A percentile compares a stretch with the other conserved stretches of the same genome.
Evolutionary conservation across 495 filamentous ascomycete species (phyloP).

Genomic region (Penicillium alfredii): DNA sequence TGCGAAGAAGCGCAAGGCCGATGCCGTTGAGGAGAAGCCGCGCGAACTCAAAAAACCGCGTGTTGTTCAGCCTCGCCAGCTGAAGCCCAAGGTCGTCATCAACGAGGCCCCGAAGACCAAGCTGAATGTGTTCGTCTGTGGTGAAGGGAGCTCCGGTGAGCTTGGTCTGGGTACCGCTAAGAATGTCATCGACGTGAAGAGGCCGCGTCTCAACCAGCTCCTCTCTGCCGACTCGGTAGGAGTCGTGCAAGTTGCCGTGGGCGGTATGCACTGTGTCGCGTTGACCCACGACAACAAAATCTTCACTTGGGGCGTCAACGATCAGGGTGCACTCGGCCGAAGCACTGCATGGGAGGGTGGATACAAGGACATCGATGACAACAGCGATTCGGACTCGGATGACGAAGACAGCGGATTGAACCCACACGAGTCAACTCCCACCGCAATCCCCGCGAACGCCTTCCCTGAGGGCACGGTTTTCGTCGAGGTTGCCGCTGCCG

Average conservation of each 20-base stretch:
- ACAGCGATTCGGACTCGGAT: conserved; percentile 44
- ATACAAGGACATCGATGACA: conserved; percentile 57
- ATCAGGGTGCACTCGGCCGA: conserved; percentile 59
- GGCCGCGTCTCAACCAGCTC: conserved; percentile 57
- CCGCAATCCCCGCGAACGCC: conserved; percentile 42
- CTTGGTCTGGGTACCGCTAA: conserved; percentile 59
- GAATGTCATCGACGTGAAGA: conserved; percentile 59
- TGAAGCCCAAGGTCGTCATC: conserved; percentile 34
- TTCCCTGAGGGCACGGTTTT: conserved; percentile 54
- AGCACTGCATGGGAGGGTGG: conserved; percentile 57
- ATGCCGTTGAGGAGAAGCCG: conserved; percentile 24
- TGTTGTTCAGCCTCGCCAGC: conserved; percentile 16
- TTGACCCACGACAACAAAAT: conserved; percentile 59
- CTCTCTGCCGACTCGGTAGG: conserved; percentile 54
- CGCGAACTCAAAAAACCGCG: conserved; percentile 16
- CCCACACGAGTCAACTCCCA: conserved; percentile 54
- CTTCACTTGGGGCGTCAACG: conserved; percentile 65
- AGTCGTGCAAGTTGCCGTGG: conserved; percentile 54
- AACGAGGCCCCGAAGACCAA: conserved; percentile 40
- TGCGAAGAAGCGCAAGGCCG: conserved; percentile 40
- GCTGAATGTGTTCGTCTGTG: conserved; percentile 64
- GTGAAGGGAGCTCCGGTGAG: conserved; percentile 62
- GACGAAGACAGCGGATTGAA: conserved; percentile 56
- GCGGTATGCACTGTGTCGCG: conserved; percentile 61
- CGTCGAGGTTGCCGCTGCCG: conserved; percentile 55